Evolutionary conservation across 352 stramenopile genomes (phyloP), one percentile per base, ranked within the genome.

Genomic region (Pythium dissotocum): DNA sequence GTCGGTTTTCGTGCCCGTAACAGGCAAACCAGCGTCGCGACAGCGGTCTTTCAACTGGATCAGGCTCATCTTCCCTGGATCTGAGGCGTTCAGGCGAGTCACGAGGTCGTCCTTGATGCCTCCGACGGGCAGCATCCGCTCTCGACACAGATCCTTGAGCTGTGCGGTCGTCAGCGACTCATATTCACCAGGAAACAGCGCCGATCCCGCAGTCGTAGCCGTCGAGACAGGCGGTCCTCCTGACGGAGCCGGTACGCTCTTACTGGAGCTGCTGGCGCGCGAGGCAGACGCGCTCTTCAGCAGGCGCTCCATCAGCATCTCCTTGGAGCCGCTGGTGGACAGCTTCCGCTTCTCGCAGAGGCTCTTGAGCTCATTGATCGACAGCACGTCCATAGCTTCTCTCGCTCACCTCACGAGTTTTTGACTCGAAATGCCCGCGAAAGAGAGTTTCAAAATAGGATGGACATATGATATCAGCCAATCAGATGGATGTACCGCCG

Each of bases 41-140:
- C 64, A 71, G 8, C 32, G 48, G 5, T 65, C 58, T 65, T 69
- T 71, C 46, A 71, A 53, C 38, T 71, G 64, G 14, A 33, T 13
- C 12, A 65, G 8, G 10, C 6, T 71, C 64, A 71, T 71, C 4
- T 65, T 61, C 8, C 57, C 57, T n/a, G 64, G 64, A 32, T 71
- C 56, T 6, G 64, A 71, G 14, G 57, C 49, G 24, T 61, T 65
- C 56, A 71, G 54, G 2, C 64, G 64, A 16, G 35, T 38, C 21
- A 71, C 57, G 14, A 71, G 46, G 21, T 71, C 64, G 48, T 71
- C 64, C 18, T 71, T 71, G 57, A 71, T 71, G n/a, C 57, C 64
- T n/a, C 64, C 64, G 9, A 71, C 64, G 1, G 64, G 57, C 6
- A 71, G 36, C 51, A 58, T 16, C 2, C 64, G 64, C 49, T 71